Evolutionary conservation across 2,329 filamentous ascomycete species (phyloP).

Genomic region (Tympanopsis confertula): DNA sequence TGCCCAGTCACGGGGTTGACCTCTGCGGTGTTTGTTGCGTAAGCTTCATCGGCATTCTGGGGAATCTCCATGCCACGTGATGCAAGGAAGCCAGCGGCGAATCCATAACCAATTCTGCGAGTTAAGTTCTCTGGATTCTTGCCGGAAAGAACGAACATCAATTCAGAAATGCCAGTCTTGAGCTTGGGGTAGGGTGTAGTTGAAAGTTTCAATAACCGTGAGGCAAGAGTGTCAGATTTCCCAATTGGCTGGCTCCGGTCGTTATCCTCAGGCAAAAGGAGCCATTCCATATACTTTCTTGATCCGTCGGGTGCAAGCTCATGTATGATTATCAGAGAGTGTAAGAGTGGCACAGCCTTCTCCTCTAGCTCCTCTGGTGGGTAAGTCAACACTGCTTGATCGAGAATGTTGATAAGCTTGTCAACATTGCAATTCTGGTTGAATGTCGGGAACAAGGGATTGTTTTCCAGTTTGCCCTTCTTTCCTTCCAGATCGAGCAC

Average conservation of each 20-base stretch:
- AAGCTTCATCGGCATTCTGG: neutral
- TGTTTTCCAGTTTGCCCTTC: neutral
- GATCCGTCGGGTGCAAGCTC: neutral
- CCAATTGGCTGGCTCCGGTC: neutral
- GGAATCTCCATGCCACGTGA: neutral
- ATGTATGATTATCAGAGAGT: neutral
- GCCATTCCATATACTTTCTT: neutral
- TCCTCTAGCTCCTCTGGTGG: neutral
- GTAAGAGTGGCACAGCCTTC: neutral
- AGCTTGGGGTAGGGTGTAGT: neutral
- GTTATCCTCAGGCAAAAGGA: neutral
- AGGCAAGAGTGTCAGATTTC: neutral
- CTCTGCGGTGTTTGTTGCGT: too few relatives aligned
- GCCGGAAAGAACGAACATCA: conserved; percentile 1
- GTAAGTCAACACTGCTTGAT: neutral
- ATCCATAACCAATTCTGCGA: neutral
- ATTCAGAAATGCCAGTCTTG: neutral
- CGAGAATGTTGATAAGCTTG: conserved; percentile 1
- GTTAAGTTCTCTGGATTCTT: neutral
- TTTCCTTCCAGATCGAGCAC: neutral
- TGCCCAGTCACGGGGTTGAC: neutral
- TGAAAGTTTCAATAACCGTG: neutral
- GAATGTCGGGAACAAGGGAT: neutral
- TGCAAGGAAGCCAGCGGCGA: neutral
- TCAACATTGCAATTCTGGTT: neutral